Percentiles rank a stretch among this genome's conserved stretches.
Conservation (phyloP, 2,329 filamentous ascomycete species). For the Triangularia verruculosa region DNA sequence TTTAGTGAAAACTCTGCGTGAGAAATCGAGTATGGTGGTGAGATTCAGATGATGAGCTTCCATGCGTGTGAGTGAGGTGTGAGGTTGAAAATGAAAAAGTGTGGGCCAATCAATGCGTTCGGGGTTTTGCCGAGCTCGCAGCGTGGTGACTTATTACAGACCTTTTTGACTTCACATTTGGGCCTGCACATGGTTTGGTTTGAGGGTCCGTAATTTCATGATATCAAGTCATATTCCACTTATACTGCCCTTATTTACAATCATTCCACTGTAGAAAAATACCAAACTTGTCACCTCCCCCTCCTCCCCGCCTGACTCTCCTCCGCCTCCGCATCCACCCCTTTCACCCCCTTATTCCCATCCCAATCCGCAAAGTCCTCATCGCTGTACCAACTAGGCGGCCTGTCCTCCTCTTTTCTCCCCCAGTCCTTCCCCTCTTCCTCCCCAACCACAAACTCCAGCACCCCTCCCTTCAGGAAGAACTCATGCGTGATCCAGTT, state of each 20-base stretch:
- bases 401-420: constrained; percentile 51
- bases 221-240: too few relatives aligned
- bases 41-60: background rate
- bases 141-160: too few relatives aligned
- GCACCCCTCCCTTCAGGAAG: constrained; percentile 56
- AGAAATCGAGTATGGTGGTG: background rate
- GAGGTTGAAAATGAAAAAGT: background rate
- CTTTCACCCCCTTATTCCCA: constrained; percentile 21
- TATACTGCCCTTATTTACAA: too few relatives aligned
- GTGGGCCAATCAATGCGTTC: background rate
- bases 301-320: constrained; percentile 6
- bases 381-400: constrained; percentile 51
- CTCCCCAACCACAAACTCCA: constrained; percentile 56
- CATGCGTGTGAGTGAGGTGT: background rate
- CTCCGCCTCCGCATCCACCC: constrained; percentile 1
- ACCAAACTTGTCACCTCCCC: too few relatives aligned
- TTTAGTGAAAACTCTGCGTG: background rate
- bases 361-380: constrained; percentile 45
- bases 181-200: too few relatives aligned
- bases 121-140: background rate
- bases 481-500: constrained; percentile 65
- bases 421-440: constrained; percentile 58
- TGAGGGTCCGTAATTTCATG: too few relatives aligned
- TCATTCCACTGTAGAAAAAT: too few relatives aligned
- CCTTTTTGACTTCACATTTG: too few relatives aligned